Evolutionary conservation across 2,329 filamentous ascomycete species (phyloP), one percentile per base, ranked within the genome.

Genomic region (Exutisphaerella laricina): DNA sequence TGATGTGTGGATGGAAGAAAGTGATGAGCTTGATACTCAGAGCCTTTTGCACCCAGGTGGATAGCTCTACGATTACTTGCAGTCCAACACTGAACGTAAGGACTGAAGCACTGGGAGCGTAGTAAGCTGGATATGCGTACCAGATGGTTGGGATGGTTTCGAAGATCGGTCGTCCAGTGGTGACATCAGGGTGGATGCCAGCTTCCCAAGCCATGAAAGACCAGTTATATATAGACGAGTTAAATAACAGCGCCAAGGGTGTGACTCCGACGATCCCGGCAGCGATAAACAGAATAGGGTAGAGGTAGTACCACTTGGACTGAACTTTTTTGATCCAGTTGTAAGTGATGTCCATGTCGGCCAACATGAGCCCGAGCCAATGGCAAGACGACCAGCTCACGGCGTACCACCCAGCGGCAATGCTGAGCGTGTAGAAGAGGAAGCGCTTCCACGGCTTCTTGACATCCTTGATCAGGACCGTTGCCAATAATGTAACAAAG

Each of bases 391-490:
- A 68, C 70, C 70, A 73, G 3, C 64, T 67, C 4, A 22, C 33
- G 8, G 66, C 69, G 43, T 73, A 73, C 70, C 70, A 73, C 42
- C 71, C 64, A 38, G 65, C 66, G 13, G 66, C 20, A 8, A 72
- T 59, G 37, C 64, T 67, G 41, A 72, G 65, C 4, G 58, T 38
- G 49, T 72, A 73, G 50, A 67, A 71, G 4, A 49, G 50, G 43
- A 70, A 66, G n/a, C 70, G 66, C 55, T 73, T 73, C 66, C 64
- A 70, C 0, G 67, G 63, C 0, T 57, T 68, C 49, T 68, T 70
- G 55, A 70, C 65, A 39, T 72, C 68, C 26, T 62, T 63, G 22
- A 73, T 60, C 16, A 73, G 57, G 20, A 73, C 62, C 4, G 63
- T 60, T 16, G 62, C 69, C 7, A 69, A 54, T 2, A 73, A 54